These are phyloP conservation scores for Leonotis leonurus DNA, from an alignment of 257 asterid genomes.

Conservation along the genomic window DNA sequence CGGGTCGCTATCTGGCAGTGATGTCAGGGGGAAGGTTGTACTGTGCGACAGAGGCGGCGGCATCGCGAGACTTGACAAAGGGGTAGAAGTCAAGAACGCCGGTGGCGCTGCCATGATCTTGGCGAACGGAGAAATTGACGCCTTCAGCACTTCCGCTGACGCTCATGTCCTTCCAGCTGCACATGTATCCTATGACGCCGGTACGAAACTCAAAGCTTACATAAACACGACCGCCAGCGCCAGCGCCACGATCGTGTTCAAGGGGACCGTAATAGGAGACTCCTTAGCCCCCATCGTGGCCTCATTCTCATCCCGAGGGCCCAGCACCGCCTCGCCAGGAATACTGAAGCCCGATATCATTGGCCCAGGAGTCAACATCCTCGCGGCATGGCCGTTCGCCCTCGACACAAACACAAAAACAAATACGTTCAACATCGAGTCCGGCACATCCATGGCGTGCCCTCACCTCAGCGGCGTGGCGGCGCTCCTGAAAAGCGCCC, in stretches of 20 bases:
- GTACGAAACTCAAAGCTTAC: slow-evolving; percentile 20
- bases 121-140: not conserved
- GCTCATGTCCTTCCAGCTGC: slow-evolving; percentile 23
- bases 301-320: slow-evolving; percentile 30
- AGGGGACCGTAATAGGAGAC: slow-evolving; percentile 23
- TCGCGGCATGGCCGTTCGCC: slow-evolving; percentile 26
- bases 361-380: slow-evolving; percentile 26
- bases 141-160: not conserved
- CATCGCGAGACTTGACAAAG: slow-evolving; percentile 1
- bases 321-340: slow-evolving; percentile 17
- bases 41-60: slow-evolving; percentile 15
- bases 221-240: slow-evolving; percentile 16
- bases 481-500: slow-evolving; percentile 23
- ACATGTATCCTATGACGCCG: slow-evolving; percentile 14
- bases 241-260: slow-evolving; percentile 10
- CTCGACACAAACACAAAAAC: not conserved
- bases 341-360: slow-evolving; percentile 31
- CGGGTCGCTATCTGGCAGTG: not conserved
- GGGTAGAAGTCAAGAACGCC: slow-evolving; percentile 17
- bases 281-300: slow-evolving; percentile 18
- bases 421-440: slow-evolving; percentile 10
- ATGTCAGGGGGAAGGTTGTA: slow-evolving; percentile 16
- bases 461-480: slow-evolving; percentile 37
- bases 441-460: slow-evolving; percentile 35
- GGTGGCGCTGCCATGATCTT: slow-evolving; percentile 38